Percentiles rank a stretch among this genome's conserved stretches.
Conservation (phyloP, 768 basidiomycete species). For the Mycena vitilis region DNA sequence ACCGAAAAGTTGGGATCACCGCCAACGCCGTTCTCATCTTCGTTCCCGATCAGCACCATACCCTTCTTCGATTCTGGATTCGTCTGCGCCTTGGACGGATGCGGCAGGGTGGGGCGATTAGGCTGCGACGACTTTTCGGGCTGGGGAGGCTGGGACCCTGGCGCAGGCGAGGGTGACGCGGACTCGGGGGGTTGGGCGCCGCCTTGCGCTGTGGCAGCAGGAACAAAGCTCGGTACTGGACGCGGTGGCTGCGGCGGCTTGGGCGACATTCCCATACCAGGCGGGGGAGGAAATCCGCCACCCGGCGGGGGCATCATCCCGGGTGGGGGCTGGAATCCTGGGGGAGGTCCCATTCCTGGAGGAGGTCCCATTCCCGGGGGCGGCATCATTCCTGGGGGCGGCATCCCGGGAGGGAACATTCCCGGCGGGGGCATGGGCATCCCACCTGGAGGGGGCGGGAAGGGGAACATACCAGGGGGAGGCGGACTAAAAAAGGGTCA, state of each 20-base stretch:
- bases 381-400: slow-evolving; percentile 40
- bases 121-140: slow-evolving; percentile 37
- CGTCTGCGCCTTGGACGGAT: slow-evolving; percentile 68
- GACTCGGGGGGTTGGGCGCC: slow-evolving; percentile 31
- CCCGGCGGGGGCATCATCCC: slow-evolving; percentile 43
- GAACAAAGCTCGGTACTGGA: slow-evolving; percentile 37
- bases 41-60: slow-evolving; percentile 74
- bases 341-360: slow-evolving; percentile 47
- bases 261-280: slow-evolving; percentile 24
- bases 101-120: slow-evolving; percentile 60
- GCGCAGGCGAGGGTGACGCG: slow-evolving; percentile 32
- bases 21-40: slow-evolving; percentile 35
- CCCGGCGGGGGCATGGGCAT: slow-evolving; percentile 48
- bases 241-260: slow-evolving; percentile 41
- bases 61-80: slow-evolving; percentile 83
- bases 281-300: slow-evolving; percentile 37
- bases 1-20: slow-evolving; percentile 83
- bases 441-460: slow-evolving; percentile 65
- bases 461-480: slow-evolving; percentile 52
- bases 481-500: slow-evolving; percentile 9
- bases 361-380: slow-evolving; percentile 50
- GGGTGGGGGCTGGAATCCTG: slow-evolving; percentile 50
- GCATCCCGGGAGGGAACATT: slow-evolving; percentile 63
- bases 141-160: slow-evolving; percentile 30
- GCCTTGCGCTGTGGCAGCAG: slow-evolving; percentile 36